These are phyloP conservation scores for Plasmodium relictum DNA, from an alignment of 169 alveolate genomes.

Conservation along the genomic window DNA sequence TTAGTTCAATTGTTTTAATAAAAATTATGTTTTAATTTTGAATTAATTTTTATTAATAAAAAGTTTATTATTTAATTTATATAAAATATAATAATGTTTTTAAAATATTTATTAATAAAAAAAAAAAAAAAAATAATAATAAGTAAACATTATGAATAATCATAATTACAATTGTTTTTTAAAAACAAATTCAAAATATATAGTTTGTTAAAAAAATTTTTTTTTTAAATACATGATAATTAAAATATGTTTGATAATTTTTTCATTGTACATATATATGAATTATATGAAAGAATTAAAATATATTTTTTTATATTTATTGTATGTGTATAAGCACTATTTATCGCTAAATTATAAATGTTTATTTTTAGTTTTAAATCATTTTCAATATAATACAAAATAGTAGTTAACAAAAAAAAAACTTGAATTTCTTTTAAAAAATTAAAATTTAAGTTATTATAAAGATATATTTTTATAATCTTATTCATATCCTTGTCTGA, in stretches of 20 bases:
- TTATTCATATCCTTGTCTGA: conserved; percentile 22
- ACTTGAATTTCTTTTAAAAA: conserved; percentile 17
- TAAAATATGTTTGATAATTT: conserved; percentile 31
- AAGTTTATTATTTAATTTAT: too few species aligned
- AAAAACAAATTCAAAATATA: too few species aligned
- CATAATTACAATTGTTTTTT: too few species aligned
- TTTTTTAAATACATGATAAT: neutral
- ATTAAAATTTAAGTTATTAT: neutral
- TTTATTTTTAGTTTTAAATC: conserved; percentile 35
- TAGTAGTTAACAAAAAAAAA: conserved; percentile 50
- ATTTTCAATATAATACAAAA: conserved; percentile 53
- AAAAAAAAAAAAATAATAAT: too few species aligned
- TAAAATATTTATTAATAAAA: too few species aligned
- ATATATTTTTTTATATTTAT: conserved; percentile 35
- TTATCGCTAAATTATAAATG: conserved; percentile 11
- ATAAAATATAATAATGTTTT: too few species aligned
- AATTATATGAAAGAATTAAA: conserved; percentile 22
- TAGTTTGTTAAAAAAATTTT: too few species aligned
- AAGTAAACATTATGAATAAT: too few species aligned
- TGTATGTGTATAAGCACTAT: conserved; percentile 8
- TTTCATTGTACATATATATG: conserved; percentile 46
- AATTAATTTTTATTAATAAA: too few species aligned
- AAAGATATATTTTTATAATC: conserved; percentile 16
- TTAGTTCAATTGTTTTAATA: too few species aligned
- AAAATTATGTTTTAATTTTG: too few species aligned